Conservation (phyloP, 495 filamentous ascomycete genomes). For the Aspergillus sclerotioniger region DNA sequence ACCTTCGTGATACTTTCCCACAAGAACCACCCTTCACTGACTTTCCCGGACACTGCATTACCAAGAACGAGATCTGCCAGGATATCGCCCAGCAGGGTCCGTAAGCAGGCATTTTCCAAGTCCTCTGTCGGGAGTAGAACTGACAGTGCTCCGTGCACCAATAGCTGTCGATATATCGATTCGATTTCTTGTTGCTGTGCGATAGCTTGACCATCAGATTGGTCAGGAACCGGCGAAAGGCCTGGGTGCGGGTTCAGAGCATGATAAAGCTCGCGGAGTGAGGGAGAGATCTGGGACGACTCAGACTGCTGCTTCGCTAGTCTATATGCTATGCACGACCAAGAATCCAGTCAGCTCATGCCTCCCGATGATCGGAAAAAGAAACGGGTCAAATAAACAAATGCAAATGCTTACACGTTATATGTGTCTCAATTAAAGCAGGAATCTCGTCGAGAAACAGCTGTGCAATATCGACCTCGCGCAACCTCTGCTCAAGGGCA, state of each 20-base stretch:
- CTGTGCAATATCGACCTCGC: slow-evolving; percentile 77
- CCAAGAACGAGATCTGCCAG: slow-evolving; percentile 83
- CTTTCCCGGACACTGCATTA: slow-evolving; percentile 68
- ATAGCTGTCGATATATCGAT: slow-evolving; percentile 72
- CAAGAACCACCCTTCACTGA: slow-evolving; percentile 81
- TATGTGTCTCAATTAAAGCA: slow-evolving; percentile 73
- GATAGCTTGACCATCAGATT: slow-evolving; percentile 46
- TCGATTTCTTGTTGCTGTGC: slow-evolving; percentile 72
- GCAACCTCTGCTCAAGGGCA: slow-evolving; percentile 78
- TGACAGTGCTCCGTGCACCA: slow-evolving; percentile 74
- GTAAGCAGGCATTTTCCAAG: slow-evolving; percentile 79
- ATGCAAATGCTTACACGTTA: slow-evolving; percentile 59
- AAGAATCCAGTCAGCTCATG: slow-evolving; percentile 6
- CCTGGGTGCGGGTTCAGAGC: slow-evolving; percentile 76
- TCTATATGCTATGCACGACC: slow-evolving; percentile 45
- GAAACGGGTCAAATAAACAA: neutral
- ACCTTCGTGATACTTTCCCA: slow-evolving; percentile 76
- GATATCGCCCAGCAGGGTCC: slow-evolving; percentile 77
- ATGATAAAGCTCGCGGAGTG: slow-evolving; percentile 70
- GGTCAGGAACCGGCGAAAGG: slow-evolving; percentile 70
- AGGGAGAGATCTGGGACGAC: slow-evolving; percentile 35
- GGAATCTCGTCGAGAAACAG: slow-evolving; percentile 88
- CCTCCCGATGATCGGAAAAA: neutral
- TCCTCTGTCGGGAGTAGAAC: slow-evolving; percentile 89
- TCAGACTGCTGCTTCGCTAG: slow-evolving; percentile 54